Percentiles rank a stretch among this genome's conserved stretches.
These are phyloP conservation scores for Phytophthora cajani DNA, from an alignment of 352 stramenopile species.

Conservation along the genomic window DNA sequence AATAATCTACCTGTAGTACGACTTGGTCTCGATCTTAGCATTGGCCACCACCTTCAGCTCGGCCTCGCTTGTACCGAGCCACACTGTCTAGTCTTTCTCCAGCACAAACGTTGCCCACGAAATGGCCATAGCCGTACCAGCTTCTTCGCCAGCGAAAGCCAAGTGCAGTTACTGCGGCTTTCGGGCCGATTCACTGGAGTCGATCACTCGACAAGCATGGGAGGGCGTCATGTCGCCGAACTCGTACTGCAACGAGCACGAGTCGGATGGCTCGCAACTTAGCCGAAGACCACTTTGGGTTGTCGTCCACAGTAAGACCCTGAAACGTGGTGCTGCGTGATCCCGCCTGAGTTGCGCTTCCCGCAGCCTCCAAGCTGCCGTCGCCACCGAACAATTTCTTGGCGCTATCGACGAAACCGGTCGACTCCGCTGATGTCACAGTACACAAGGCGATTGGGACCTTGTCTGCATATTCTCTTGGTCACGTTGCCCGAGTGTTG, in stretches of 20 bases:
- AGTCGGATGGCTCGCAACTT: not conserved
- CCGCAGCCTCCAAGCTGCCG: not conserved
- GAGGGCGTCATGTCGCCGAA: not conserved
- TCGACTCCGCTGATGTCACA: not conserved
- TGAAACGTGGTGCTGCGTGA: not conserved
- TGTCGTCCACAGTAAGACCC: not conserved
- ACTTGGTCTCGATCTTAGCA: not conserved
- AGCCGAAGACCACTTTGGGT: not conserved
- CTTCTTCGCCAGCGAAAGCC: not conserved
- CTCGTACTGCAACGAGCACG: not conserved
- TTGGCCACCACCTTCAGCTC: not conserved
- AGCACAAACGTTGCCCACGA: not conserved
- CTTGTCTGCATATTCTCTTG: not conserved
- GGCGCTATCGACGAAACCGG: not conserved
- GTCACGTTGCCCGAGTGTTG: not conserved
- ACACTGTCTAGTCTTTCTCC: not conserved
- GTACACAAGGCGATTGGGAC: not conserved
- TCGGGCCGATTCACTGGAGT: not conserved
- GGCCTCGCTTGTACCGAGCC: not conserved
- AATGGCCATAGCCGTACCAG: not conserved
- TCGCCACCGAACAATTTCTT: not conserved
- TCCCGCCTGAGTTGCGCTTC: not conserved
- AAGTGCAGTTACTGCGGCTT: not conserved
- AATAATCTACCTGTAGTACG: not conserved
- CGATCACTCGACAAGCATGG: not conserved